Evolutionary conservation across 2,329 filamentous ascomycete species (phyloP).

Genomic region (Cadophora luteo-olivacea): DNA sequence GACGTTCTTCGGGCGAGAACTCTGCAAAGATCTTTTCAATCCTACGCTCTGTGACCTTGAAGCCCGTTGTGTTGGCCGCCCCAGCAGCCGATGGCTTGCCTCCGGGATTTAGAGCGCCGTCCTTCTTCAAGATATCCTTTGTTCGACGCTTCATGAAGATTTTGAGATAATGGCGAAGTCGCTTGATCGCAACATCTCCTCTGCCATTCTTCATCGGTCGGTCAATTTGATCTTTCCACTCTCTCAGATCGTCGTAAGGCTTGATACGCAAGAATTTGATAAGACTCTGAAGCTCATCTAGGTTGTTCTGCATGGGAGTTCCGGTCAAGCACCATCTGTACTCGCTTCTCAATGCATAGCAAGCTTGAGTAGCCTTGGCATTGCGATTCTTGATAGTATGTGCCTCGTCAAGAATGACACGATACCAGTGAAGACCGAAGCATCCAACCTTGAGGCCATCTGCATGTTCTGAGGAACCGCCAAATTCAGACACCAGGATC

Average conservation of each 20-base stretch:
- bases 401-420: slow-evolving; percentile 93
- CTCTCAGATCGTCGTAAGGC: slow-evolving; percentile 83
- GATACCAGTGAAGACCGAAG: slow-evolving; percentile 93
- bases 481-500: slow-evolving; percentile 90
- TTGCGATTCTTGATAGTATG: slow-evolving; percentile 99
- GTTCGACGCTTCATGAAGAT: slow-evolving; percentile 99
- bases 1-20: slow-evolving; percentile 80
- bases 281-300: slow-evolving; percentile 93
- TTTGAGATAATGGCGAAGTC: slow-evolving; percentile 83
- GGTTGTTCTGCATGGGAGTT: slow-evolving; percentile 97
- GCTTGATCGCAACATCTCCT: slow-evolving; percentile 85
- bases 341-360: slow-evolving; percentile 81
- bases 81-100: slow-evolving; percentile 61
- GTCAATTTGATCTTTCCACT: slow-evolving; percentile 93
- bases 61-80: slow-evolving; percentile 64
- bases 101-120: slow-evolving; percentile 79
- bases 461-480: slow-evolving; percentile 66
- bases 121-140: slow-evolving; percentile 93
- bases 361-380: slow-evolving; percentile 92
- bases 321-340: slow-evolving; percentile 97
- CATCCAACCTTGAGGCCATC: slow-evolving; percentile 77
- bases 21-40: slow-evolving; percentile 80
- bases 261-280: slow-evolving; percentile 92
- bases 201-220: slow-evolving; percentile 87
- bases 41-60: slow-evolving; percentile 91